Evolutionary conservation across 139 green algal species (phyloP), one percentile per base, ranked within the genome.

Genomic region (Eudorina sp.): DNA sequence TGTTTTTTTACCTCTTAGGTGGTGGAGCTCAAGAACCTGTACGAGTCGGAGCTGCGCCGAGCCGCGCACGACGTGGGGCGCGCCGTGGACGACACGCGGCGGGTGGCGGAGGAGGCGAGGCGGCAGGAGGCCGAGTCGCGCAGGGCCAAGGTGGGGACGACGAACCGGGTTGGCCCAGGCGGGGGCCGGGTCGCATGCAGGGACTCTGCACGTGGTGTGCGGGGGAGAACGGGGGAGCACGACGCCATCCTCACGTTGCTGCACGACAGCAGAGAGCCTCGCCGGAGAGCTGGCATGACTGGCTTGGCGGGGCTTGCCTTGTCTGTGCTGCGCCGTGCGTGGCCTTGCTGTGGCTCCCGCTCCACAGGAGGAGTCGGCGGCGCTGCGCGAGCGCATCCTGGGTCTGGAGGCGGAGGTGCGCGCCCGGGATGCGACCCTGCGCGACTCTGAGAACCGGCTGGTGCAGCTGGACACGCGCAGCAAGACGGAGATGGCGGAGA

Each of bases 401-500:
- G 62, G 16, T 1, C 31, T 86, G 80, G 80, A 86, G 80, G 43
- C 60, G 45, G 64, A 88, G 82, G 31, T 88, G 82, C 82, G 82
- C 5, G 31, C n/a, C 3, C 64, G 82, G 4, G 82, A 88, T 51
- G 38, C 64, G 8, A 31, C 36, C 5, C 18, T 88, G 25, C 82
- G 82, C 2, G 82, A 88, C 45, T 29, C 6, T 7, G 82, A 88
- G 66, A 21, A 31, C 3, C 64, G 82, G 0, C 13, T 79, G 31
- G 82, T 79, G 45, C 23, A 51, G 31, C 45, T 72, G 82, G 82
- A 88, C 46, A 60, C 86, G 19, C 64, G 81, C 48, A 43, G 4
- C 77, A 90, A 90, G 76, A 86, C 80, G 23, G 53, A 84, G 31
- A 64, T 90, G 53, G 86, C 86, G 29, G 86, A 90, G 76, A 46